Evolutionary conservation across 805 yeast genomes (phyloP).

Genomic region (Allodekkera sacchari): DNA sequence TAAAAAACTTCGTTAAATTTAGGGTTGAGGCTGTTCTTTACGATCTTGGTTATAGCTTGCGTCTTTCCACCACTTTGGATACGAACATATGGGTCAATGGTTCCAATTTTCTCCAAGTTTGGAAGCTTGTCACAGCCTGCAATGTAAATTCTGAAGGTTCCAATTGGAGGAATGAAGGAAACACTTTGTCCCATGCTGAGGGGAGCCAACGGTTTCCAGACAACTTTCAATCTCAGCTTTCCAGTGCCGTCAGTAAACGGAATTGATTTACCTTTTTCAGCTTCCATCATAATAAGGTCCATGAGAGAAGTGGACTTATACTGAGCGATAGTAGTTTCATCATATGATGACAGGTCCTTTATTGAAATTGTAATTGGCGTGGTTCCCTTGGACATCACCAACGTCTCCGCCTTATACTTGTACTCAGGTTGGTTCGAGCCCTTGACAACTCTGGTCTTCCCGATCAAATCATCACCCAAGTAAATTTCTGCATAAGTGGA

Average conservation of each 20-base stretch:
- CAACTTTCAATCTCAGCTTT: slow-evolving; percentile 43
- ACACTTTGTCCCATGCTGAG: slow-evolving; percentile 35
- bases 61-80: slow-evolving; percentile 50
- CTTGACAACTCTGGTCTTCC: slow-evolving; percentile 43
- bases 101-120: slow-evolving; percentile 59
- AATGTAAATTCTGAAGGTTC: slow-evolving; percentile 54
- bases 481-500: slow-evolving; percentile 65
- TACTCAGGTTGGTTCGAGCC: slow-evolving; percentile 68
- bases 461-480: slow-evolving; percentile 40
- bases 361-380: slow-evolving; percentile 49
- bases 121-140: slow-evolving; percentile 43
- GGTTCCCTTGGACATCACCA: slow-evolving; percentile 51
- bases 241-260: slow-evolving; percentile 43
- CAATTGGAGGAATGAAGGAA: slow-evolving; percentile 51
- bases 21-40: slow-evolving; percentile 48
- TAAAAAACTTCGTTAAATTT: slow-evolving; percentile 50
- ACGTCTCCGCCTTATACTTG: slow-evolving; percentile 53
- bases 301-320: slow-evolving; percentile 43
- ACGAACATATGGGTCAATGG: slow-evolving; percentile 67
- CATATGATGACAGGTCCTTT: slow-evolving; percentile 49
- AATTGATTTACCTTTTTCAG: slow-evolving; percentile 43
- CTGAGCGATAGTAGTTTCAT: slow-evolving; percentile 43
- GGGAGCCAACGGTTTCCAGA: slow-evolving; percentile 65
- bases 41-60: slow-evolving; percentile 45
- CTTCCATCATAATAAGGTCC: slow-evolving; percentile 40